Conservation (phyloP, 2,329 filamentous ascomycete genomes). For the Fusarium haematococcum region DNA sequence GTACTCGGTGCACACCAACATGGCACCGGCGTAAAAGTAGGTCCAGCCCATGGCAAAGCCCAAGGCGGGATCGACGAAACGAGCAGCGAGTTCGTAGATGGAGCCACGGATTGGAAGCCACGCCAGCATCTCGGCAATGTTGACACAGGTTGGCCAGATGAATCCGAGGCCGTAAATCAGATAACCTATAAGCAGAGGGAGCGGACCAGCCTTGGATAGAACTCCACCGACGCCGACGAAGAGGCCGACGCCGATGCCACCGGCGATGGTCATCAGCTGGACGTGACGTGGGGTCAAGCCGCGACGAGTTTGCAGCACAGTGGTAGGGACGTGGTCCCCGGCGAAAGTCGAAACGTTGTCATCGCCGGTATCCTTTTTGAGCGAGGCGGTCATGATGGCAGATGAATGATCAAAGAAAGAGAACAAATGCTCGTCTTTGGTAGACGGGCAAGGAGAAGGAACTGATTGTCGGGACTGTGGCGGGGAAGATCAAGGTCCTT, state of each 20-base stretch:
- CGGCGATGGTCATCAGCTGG: constrained; percentile 63
- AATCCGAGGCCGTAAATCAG: constrained; percentile 58
- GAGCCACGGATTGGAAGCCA: constrained; percentile 66
- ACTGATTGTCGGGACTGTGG: not conserved
- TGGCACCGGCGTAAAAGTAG: constrained; percentile 60
- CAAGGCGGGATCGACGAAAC: constrained; percentile 68
- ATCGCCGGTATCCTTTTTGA: not conserved
- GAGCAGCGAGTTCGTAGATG: constrained; percentile 65
- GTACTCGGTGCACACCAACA: constrained; percentile 60
- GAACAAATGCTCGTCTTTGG: not conserved
- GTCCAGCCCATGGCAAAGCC: constrained; percentile 68
- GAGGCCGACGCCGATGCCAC: constrained; percentile 59
- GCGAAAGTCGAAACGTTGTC: not conserved
- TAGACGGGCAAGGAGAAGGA: not conserved
- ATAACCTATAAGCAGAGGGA: constrained; percentile 59
- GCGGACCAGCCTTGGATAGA: constrained; percentile 55
- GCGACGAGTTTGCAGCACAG: constrained; percentile 19
- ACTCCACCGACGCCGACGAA: constrained; percentile 59
- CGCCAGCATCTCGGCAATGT: constrained; percentile 68
- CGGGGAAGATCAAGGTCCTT: not conserved
- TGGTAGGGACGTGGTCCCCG: not conserved
- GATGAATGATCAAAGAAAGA: not conserved
- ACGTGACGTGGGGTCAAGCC: constrained; percentile 56
- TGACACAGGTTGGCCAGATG: constrained; percentile 58
- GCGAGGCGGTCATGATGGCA: not conserved